phyloP scores from a whole-genome alignment of 1,139 yeast species.

The Protomyces arabidopsidicola region DNA sequence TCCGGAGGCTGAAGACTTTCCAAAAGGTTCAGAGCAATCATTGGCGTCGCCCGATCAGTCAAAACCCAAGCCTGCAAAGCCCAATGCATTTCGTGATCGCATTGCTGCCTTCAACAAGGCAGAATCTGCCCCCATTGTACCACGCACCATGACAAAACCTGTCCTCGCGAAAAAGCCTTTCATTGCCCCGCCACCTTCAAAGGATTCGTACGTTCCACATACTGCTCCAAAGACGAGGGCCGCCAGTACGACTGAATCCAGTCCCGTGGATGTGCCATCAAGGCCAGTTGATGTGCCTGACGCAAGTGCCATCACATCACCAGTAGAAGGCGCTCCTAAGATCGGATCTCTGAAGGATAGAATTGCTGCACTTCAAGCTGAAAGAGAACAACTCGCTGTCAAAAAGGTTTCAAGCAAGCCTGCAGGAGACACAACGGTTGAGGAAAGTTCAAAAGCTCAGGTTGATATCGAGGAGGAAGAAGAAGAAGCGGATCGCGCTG shows the following conservation, averaged over 20 bases:
- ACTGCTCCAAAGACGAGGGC: background rate
- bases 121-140: constrained; percentile 43
- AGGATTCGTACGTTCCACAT: constrained; percentile 36
- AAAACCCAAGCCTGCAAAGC: constrained; percentile 6
- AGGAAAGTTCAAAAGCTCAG: background rate
- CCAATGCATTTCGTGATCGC: constrained; percentile 41
- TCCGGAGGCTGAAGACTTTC: background rate
- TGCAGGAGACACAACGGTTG: background rate
- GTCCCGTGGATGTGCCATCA: constrained; percentile 1
- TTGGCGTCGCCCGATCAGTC: background rate
- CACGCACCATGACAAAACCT: constrained; percentile 40
- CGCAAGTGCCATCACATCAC: background rate
- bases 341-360: constrained; percentile 18
- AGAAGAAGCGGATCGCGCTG: background rate
- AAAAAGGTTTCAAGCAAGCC: background rate
- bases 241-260: background rate
- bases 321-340: constrained; percentile 10
- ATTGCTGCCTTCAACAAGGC: constrained; percentile 46
- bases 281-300: background rate
- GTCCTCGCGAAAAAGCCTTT: constrained; percentile 44
- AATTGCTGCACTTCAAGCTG: constrained; percentile 24
- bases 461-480: background rate
- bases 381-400: constrained; percentile 3
- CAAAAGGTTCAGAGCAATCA: background rate
- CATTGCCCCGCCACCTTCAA: constrained; percentile 41